Base-by-base conservation (phyloP, 1,284 basidiomycete genomes). In the Porodaedalea pini region DNA sequence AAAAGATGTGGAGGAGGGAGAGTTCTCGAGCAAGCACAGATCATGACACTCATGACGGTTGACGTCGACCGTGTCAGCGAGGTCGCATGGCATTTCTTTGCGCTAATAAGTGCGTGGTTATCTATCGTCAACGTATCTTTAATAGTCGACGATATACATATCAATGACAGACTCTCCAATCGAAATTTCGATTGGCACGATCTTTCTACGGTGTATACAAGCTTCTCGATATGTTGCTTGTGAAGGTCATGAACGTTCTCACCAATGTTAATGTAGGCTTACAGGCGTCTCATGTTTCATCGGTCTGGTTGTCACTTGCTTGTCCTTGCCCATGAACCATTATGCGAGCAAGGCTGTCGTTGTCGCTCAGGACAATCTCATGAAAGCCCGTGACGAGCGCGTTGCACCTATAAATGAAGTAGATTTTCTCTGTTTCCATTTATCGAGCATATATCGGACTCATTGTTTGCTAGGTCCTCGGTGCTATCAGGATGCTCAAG, bases 401-500 rank as follows among this genome's bases (percentile, higher is more conserved):
- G 92, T 94, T 17, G 78, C 88, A 0, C 74, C 96, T 47, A 97
- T 96, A 93, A 96, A 96, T 66, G 94, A 96, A 74, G 84, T 86
- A 47, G n/a, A 64, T 59, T 63, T 34, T 21, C 11, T 25, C 58
- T 19, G 6, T 17, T 40, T 45, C 23, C 27, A 2, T 34, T n/a
- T 43, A 3, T 51, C 36, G 3, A 31, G 21, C 15, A 27, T 15
- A 32, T n/a, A 32, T 6, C 27, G 10, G 57, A 49, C n/a, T 25
- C 19, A 44, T n/a, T 10, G 29, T 48, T 43, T 41, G 10, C 58
- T n/a, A 86, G 83, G 83, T 94, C 54, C 75, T 97, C 5, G 90
- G 90, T 50, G 91, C 83, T 2, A 93, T 97, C 61, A 80, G 92
- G n/a, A 95, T 96, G 91, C 82, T 96, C 65, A 96, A 97, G 78